Conservation (phyloP, 31 red algal genomes). For the Asparagopsis taxiformis region DNA sequence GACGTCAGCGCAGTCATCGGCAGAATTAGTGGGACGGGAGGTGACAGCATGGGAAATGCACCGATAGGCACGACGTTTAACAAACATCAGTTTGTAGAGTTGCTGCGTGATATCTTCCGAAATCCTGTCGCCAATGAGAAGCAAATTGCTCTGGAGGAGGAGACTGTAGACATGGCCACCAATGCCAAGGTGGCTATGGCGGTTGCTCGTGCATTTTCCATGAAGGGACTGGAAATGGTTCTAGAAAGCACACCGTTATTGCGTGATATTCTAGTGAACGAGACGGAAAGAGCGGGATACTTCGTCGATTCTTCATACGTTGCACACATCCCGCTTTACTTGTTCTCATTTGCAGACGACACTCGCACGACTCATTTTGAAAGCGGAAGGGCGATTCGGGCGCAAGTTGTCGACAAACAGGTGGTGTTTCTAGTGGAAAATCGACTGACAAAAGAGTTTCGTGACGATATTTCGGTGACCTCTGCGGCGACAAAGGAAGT, state of each 20-base stretch:
- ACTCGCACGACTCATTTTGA: conserved; percentile 43
- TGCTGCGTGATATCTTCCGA: conserved; percentile 16
- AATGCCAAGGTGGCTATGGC: conserved; percentile 37
- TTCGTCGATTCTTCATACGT: conserved; percentile 39
- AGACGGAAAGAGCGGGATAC: conserved; percentile 9
- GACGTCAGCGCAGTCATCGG: conserved; percentile 59
- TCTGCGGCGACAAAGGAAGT: conserved; percentile 57
- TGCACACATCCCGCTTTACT: conserved; percentile 40
- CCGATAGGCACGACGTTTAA: conserved; percentile 29
- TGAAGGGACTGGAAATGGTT: conserved; percentile 43
- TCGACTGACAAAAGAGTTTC: conserved; percentile 13
- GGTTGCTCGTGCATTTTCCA: conserved; percentile 41
- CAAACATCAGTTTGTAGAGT: conserved; percentile 2
- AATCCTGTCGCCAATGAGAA: conserved; percentile 1
- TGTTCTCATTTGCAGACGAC: conserved; percentile 70
- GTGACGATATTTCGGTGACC: conserved; percentile 18
- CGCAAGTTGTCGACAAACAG: conserved; percentile 25
- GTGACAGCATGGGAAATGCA: conserved; percentile 38
- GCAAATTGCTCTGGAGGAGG: conserved; percentile 8
- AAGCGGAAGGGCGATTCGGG: conserved; percentile 10
- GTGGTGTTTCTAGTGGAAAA: conserved; percentile 51
- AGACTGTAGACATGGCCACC: conserved; percentile 11
- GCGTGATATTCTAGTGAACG: conserved; percentile 3
- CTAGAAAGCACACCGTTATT: conserved; percentile 19
- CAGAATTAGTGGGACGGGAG: conserved; percentile 19